Evolutionary conservation across 2,329 filamentous ascomycete species (phyloP).

Genomic region (Fulvia fulva): DNA sequence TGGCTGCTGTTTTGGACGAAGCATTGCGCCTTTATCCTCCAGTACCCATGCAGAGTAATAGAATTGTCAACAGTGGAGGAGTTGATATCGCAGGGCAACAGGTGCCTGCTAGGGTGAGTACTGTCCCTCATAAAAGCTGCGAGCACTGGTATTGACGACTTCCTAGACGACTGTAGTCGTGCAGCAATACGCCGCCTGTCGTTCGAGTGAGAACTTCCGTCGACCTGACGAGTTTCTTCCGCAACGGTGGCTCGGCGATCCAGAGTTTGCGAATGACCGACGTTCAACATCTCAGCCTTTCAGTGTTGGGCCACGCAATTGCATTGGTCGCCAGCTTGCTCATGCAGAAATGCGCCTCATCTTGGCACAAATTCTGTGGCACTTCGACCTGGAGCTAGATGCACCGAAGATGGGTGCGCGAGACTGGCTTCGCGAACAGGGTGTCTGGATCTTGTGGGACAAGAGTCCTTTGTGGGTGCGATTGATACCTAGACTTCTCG

Average conservation of each 20-base stretch:
- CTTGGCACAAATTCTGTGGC: not conserved
- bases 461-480: not conserved
- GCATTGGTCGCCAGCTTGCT: slow-evolving; percentile 22
- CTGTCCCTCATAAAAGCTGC: not conserved
- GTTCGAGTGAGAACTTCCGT: slow-evolving; percentile 22
- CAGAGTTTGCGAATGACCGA: slow-evolving; percentile 18
- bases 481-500: not conserved
- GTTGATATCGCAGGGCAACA: slow-evolving; percentile 7
- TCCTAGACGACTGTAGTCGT: not conserved
- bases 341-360: not conserved
- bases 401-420: not conserved
- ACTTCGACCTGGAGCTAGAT: not conserved
- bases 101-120: not conserved
- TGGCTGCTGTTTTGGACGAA: slow-evolving; percentile 37
- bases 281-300: slow-evolving; percentile 21
- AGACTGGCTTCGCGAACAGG: not conserved
- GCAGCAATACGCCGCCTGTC: slow-evolving; percentile 14
- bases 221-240: slow-evolving; percentile 27
- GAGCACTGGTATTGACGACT: not conserved
- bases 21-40: slow-evolving; percentile 38
- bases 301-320: slow-evolving; percentile 32
- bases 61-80: slow-evolving; percentile 19
- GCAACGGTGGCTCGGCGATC: slow-evolving; percentile 37
- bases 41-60: slow-evolving; percentile 27
- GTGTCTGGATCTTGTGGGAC: not conserved